Evolutionary conservation across 495 filamentous ascomycete genomes (phyloP).

Genomic region (Podospora didyma): DNA sequence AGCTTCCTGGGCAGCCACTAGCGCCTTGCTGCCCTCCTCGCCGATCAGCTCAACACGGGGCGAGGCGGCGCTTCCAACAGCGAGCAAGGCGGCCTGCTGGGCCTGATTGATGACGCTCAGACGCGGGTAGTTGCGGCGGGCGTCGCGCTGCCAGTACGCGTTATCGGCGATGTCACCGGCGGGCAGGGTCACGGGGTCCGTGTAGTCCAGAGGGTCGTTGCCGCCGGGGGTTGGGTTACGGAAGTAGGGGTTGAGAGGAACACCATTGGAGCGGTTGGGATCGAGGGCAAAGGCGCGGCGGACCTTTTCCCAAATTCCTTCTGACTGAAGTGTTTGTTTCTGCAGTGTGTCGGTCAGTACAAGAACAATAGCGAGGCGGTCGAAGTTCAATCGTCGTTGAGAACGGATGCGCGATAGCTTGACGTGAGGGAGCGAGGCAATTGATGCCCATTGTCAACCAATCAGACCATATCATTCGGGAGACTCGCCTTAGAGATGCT

Average conservation of each 20-base stretch:
- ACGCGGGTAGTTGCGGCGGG: conserved; percentile 78
- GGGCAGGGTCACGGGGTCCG: conserved; percentile 88
- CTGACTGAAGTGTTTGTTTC: conserved; percentile 98
- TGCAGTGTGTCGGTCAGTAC: conserved; percentile 29
- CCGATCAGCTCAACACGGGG: conserved; percentile 84
- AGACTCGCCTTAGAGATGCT: conserved; percentile 42
- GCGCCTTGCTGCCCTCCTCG: conserved; percentile 73
- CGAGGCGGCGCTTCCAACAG: conserved; percentile 73
- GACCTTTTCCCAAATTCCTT: conserved; percentile 82
- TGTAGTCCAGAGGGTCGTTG: conserved; percentile 70
- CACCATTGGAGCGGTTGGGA: conserved; percentile 81
- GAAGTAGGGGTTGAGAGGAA: conserved; percentile 90
- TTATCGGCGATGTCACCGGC: conserved; percentile 95
- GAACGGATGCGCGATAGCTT: neutral
- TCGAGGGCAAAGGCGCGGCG: conserved; percentile 76
- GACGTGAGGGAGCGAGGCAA: conserved; percentile 4
- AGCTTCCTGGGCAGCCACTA: conserved; percentile 75
- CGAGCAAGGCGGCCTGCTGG: conserved; percentile 80
- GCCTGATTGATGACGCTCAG: conserved; percentile 76
- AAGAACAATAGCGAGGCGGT: neutral
- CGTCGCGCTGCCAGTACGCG: conserved; percentile 95
- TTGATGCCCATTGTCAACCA: neutral
- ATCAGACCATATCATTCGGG: neutral
- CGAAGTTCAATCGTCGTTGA: neutral
- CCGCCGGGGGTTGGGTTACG: conserved; percentile 83